These are phyloP conservation scores for Leccinum disarticulatum DNA, from an alignment of 768 basidiomycete genomes.

Conservation along the genomic window DNA sequence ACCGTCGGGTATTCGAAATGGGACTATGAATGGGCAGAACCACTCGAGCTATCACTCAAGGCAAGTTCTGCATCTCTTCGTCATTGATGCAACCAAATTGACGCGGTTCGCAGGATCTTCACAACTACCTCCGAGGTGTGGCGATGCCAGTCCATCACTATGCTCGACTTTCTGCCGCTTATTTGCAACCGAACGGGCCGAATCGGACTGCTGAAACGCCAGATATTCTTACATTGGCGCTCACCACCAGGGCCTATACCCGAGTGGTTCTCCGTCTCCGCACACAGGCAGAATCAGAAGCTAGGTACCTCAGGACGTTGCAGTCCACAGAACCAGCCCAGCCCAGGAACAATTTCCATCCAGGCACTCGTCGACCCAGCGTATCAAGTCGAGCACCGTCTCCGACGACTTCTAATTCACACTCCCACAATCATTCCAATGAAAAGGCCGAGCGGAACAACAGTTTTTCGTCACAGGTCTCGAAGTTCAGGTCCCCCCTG, in stretches of 20 bases:
- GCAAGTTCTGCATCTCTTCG: conserved; percentile 37
- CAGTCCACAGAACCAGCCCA: conserved; percentile 3
- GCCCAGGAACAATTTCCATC: conserved; percentile 3
- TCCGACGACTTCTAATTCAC: conserved; percentile 42
- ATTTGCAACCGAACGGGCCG: conserved; percentile 50
- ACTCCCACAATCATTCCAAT: conserved; percentile 42
- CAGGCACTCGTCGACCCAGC: conserved; percentile 36
- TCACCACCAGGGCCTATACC: conserved; percentile 72
- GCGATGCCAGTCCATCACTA: conserved; percentile 76
- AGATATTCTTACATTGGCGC: conserved; percentile 51
- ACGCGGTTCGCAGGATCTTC: conserved; percentile 57
- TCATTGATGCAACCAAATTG: conserved; percentile 1
- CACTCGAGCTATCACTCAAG: conserved; percentile 60
- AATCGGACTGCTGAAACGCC: conserved; percentile 40
- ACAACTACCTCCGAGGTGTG: conserved; percentile 77
- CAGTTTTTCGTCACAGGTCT: conserved; percentile 21
- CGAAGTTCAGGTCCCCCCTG: conserved; percentile 66
- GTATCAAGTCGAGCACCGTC: conserved; percentile 68
- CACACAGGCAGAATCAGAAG: conserved; percentile 71
- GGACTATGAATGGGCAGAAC: conserved; percentile 54
- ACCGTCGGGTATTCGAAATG: conserved; percentile 76
- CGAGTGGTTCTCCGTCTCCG: conserved; percentile 78
- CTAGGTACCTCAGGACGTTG: conserved; percentile 21
- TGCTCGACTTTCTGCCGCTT: conserved; percentile 54
- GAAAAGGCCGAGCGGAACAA: conserved; percentile 28